phyloP scores from a whole-genome alignment of 2,329 filamentous ascomycete species.

The Venturia effusa region DNA sequence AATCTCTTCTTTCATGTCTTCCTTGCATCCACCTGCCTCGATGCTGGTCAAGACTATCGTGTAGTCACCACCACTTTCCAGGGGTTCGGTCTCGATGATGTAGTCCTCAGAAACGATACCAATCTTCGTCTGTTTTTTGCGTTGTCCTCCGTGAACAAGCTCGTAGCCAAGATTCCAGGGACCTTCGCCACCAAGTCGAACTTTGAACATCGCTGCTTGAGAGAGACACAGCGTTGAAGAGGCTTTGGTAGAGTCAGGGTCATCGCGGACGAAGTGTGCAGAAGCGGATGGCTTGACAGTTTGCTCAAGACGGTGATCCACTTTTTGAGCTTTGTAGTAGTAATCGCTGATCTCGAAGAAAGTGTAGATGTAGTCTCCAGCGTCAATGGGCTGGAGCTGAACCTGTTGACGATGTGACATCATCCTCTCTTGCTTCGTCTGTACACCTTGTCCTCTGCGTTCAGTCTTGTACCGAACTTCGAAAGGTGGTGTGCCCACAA shows the following conservation, averaged over 20 bases:
- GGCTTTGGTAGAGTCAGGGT: conserved; percentile 18
- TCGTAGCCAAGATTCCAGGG: conserved; percentile 92
- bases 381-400: conserved; percentile 68
- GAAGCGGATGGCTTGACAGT: conserved; percentile 88
- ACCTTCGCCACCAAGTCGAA: conserved; percentile 67
- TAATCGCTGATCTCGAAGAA: conserved; percentile 73
- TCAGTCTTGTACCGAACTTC: conserved; percentile 66
- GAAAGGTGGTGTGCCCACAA: conserved; percentile 90
- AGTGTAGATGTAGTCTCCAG: conserved; percentile 77
- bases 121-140: conserved; percentile 55
- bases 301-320: conserved; percentile 57
- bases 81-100: conserved; percentile 62
- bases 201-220: conserved; percentile 62
- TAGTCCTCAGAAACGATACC: conserved; percentile 53
- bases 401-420: conserved; percentile 58
- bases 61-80: conserved; percentile 81
- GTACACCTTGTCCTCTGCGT: conserved; percentile 33
- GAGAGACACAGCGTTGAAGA: conserved; percentile 70
- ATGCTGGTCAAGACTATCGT: conserved; percentile 75
- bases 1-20: conserved; percentile 71
- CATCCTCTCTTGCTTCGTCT: conserved; percentile 40
- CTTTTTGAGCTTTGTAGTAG: conserved; percentile 59
- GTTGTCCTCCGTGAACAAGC: conserved; percentile 77
- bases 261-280: conserved; percentile 53
- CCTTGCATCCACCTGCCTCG: conserved; percentile 78